phyloP scores from a whole-genome alignment of 805 yeast species.

The Cyberlindnera misumaiensis region DNA sequence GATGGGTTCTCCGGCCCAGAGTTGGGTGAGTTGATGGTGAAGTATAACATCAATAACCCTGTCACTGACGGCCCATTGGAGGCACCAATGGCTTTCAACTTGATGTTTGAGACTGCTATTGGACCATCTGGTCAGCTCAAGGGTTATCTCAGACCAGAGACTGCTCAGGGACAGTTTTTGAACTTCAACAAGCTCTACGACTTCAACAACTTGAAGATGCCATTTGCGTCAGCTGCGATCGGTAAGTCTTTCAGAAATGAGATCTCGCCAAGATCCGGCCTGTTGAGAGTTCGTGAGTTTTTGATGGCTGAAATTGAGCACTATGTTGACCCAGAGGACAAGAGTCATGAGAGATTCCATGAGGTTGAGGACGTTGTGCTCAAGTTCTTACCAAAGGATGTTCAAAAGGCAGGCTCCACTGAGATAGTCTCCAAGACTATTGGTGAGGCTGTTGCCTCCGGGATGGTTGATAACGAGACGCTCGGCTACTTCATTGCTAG shows the following conservation, averaged over 20 bases:
- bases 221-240: constrained; percentile 98
- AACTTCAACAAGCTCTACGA: constrained; percentile 92
- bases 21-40: constrained; percentile 80
- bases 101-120: constrained; percentile 98
- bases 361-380: constrained; percentile 70
- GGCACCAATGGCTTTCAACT: constrained; percentile 90
- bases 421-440: constrained; percentile 56
- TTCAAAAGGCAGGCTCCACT: constrained; percentile 83
- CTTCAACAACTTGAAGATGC: constrained; percentile 93
- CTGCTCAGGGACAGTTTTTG: constrained; percentile 98
- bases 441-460: constrained; percentile 85
- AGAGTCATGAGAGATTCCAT: constrained; percentile 72
- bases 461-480: constrained; percentile 94
- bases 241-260: constrained; percentile 99
- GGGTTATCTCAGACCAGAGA: constrained; percentile 96
- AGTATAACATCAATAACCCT: constrained; percentile 85
- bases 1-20: constrained; percentile 94
- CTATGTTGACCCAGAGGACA: constrained; percentile 89
- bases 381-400: constrained; percentile 75
- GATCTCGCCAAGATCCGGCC: constrained; percentile 96
- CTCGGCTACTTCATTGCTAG: constrained; percentile 95
- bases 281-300: constrained; percentile 96
- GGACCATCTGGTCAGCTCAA: constrained; percentile 97
- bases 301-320: constrained; percentile 99
- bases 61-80: constrained; percentile 80